Base-by-base conservation (phyloP, 176 grass and related monocot species). In the Triticum urartu region DNA sequence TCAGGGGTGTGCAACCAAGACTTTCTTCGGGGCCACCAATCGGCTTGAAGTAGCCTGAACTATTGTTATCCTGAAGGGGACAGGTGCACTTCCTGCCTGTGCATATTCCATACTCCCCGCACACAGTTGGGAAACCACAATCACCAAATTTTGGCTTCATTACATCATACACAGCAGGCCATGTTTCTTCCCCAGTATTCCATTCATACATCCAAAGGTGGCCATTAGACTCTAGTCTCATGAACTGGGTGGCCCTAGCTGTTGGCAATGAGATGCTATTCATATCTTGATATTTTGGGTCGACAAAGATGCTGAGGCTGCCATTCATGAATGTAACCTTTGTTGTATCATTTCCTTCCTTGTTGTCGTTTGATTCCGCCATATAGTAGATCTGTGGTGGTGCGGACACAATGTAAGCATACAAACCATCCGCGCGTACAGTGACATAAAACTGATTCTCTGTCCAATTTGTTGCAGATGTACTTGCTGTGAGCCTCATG, bases 81-180 rank as follows among this genome's bases (percentile, higher is more conserved):
- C 89, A 91, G 38, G 38, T 84, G 34, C 89, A 2, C 42, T 45
- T 45, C 42, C 42, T 45, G 42, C 42, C 42, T 45, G 10, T 10
- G 9, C 42, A 45, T 45, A 45, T 45, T 45, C 42, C 42, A 3
- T 45, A 45, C 10, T 45, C 42, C 11, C 42, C 42, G 42, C 42
- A 45, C 42, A 45, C 42, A 11, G 64, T 83, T 42, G 89, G 89
- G 56, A 83, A 87, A 50, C 48, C 73, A 42, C 89, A 91, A n/a
- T 58, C 64, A 82, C 42, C 42, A 35, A 42, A 42, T 10, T 42
- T 42, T 42, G 40, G 40, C 40, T 11, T 3, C 11, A 11, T 45
- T 12, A 45, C 43, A 3, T 45, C 43, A 0, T 45, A 3, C 11
- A 12, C 11, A 45, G 11, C 43, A 45, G 11, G 45, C 45, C 45